Conservation (phyloP, 805 yeast species). For the Wickerhamiella nectarea region DNA sequence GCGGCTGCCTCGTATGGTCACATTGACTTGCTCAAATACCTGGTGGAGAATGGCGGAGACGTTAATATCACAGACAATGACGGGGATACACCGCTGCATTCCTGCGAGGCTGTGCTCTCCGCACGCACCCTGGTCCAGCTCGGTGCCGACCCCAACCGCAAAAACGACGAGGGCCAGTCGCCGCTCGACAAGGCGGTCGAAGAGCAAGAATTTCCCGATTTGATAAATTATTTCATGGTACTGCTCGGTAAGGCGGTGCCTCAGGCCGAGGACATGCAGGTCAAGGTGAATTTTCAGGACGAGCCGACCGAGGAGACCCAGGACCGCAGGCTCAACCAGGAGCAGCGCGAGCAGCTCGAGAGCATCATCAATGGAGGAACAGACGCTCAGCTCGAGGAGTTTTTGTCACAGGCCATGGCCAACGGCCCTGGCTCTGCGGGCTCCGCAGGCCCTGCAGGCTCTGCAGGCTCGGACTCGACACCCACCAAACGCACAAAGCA, state of each 20-base stretch:
- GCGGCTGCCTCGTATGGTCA: conserved; percentile 96
- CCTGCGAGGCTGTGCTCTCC: conserved; percentile 54
- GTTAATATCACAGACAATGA: conserved; percentile 72
- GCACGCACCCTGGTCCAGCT: conserved; percentile 58
- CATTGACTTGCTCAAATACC: conserved; percentile 43
- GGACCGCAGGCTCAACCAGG: conserved; percentile 17
- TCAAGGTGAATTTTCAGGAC: conserved; percentile 19
- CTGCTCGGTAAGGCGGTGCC: conserved; percentile 27
- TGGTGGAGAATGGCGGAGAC: conserved; percentile 56
- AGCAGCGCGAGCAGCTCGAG: conserved; percentile 50
- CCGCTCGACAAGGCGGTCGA: conserved; percentile 66
- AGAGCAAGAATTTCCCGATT: conserved; percentile 61
- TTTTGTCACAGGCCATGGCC: conserved; percentile 47
- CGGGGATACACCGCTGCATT: conserved; percentile 93
- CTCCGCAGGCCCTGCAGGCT: neutral
- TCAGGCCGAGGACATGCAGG: conserved; percentile 19
- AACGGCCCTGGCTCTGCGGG: neutral
- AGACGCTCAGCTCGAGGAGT: conserved; percentile 59
- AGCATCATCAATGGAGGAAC: conserved; percentile 65
- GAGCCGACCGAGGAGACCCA: conserved; percentile 31
- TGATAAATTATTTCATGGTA: conserved; percentile 46
- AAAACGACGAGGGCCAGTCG: conserved; percentile 64
- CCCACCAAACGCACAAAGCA: conserved; percentile 1
- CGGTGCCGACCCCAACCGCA: conserved; percentile 48
- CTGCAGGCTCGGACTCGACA: neutral